Conservation (phyloP, 768 basidiomycete genomes). For the Tylopilus felleus region DNA sequence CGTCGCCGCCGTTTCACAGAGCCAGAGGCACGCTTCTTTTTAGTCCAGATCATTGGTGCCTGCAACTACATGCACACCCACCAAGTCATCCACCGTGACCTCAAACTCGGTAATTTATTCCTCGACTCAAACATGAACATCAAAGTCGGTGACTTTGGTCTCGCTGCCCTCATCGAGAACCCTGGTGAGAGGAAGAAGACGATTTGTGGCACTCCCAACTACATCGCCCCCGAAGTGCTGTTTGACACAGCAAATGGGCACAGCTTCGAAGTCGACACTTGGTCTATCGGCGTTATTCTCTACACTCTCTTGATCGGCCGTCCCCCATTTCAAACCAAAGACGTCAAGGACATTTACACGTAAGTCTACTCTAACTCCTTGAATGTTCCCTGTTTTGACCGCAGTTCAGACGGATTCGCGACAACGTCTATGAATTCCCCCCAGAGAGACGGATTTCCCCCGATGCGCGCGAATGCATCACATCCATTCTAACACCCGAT, state of each 20-base stretch:
- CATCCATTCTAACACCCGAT: slow-evolving; percentile 80
- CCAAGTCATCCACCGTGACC: slow-evolving; percentile 95
- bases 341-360: slow-evolving; percentile 96
- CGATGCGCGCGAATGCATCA: slow-evolving; percentile 75
- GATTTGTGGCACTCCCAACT: slow-evolving; percentile 97
- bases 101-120: slow-evolving; percentile 95
- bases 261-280: slow-evolving; percentile 97
- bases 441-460: slow-evolving; percentile 65
- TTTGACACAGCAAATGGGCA: slow-evolving; percentile 96
- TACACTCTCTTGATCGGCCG: slow-evolving; percentile 92
- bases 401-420: slow-evolving; percentile 72
- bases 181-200: slow-evolving; percentile 98
- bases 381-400: background rate
- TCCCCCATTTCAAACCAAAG: slow-evolving; percentile 98
- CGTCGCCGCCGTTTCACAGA: slow-evolving; percentile 85
- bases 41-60: slow-evolving; percentile 92
- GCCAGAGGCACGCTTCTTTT: slow-evolving; percentile 88
- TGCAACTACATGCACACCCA: slow-evolving; percentile 97
- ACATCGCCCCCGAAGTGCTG: slow-evolving; percentile 96
- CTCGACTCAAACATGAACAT: slow-evolving; percentile 90
- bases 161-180: slow-evolving; percentile 94
- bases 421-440: slow-evolving; percentile 93
- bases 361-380: slow-evolving; percentile 34
- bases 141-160: slow-evolving; percentile 95
- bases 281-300: slow-evolving; percentile 95